Evolutionary conservation across 106 monocot species (phyloP).

Genomic region (Dactylorhiza incarnata): DNA sequence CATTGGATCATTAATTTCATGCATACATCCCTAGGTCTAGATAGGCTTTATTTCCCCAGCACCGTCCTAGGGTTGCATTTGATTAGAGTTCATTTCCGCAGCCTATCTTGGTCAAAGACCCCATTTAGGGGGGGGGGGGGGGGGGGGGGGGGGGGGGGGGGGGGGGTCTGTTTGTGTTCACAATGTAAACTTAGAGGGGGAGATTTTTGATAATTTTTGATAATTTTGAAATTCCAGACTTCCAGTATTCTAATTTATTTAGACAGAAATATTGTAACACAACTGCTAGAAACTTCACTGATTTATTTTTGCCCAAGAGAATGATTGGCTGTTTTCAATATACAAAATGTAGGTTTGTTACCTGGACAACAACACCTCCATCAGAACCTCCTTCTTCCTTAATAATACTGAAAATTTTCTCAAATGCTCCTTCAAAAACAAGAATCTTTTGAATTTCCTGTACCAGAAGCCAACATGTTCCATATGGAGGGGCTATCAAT

Average conservation of each 20-base stretch:
- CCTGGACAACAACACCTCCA: conserved; percentile 99
- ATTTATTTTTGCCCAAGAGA: neutral
- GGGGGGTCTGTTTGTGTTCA: no score
- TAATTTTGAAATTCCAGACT: neutral
- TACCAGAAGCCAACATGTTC: conserved; percentile 4
- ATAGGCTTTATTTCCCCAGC: no score
- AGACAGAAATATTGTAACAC: conserved; percentile 1
- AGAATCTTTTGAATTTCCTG: conserved; percentile 99
- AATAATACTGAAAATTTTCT: conserved; percentile 98
- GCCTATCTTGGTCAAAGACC: no score
- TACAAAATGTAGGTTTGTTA: conserved; percentile 17
- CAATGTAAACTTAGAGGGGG: no score
- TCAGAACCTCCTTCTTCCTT: conserved; percentile 98
- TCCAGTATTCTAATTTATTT: neutral
- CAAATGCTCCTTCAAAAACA: conserved; percentile 97
- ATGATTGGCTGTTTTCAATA: neutral
- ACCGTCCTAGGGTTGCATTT: no score
- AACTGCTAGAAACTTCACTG: neutral
- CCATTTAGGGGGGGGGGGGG: no score
- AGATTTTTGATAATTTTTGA: no score
- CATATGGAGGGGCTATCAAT: neutral
- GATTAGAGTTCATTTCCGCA: no score
- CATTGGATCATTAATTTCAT: no score
- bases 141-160: no score
- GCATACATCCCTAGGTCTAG: no score